Evolutionary conservation across 768 basidiomycete genomes (phyloP).

Genomic region (Tylopilus sp.): DNA sequence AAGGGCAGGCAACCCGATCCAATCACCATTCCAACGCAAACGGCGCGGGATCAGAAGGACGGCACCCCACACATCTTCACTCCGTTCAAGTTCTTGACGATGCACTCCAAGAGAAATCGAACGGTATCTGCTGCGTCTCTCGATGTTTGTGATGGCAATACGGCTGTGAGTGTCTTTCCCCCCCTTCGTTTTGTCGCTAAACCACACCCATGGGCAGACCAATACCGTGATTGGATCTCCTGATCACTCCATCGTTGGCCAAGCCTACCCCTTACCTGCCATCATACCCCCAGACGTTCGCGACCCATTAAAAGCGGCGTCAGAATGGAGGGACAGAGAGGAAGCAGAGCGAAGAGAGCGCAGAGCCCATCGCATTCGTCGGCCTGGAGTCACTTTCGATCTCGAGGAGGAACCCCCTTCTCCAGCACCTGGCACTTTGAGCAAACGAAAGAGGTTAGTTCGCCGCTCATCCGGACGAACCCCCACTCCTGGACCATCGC

Average conservation of each 20-base stretch:
- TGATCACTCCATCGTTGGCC: constrained; percentile 64
- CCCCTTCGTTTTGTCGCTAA: background rate
- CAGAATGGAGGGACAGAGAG: constrained; percentile 68
- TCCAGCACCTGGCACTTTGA: constrained; percentile 27
- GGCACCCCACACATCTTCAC: constrained; percentile 49
- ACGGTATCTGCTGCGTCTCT: constrained; percentile 72
- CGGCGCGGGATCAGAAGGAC: constrained; percentile 36
- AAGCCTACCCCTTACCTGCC: constrained; percentile 44
- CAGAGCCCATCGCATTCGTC: constrained; percentile 38
- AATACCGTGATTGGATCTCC: constrained; percentile 77
- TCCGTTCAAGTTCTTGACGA: constrained; percentile 58
- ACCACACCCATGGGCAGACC: constrained; percentile 36
- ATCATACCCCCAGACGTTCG: constrained; percentile 51
- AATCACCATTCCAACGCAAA: constrained; percentile 30
- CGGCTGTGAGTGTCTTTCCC: constrained; percentile 52
- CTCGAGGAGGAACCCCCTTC: constrained; percentile 52
- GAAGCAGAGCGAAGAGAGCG: constrained; percentile 47
- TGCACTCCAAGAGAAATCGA: constrained; percentile 51
- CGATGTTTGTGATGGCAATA: constrained; percentile 72
- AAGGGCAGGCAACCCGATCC: constrained; percentile 20
- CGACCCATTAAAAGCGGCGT: constrained; percentile 61
- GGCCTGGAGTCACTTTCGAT: constrained; percentile 68
- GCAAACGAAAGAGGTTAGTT: constrained; percentile 25
- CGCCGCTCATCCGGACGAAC: constrained; percentile 31
- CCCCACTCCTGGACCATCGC: constrained; percentile 23